Evolutionary conservation across 768 basidiomycete species (phyloP), one percentile per base, ranked within the genome.

Genomic region (Mycena crocata): DNA sequence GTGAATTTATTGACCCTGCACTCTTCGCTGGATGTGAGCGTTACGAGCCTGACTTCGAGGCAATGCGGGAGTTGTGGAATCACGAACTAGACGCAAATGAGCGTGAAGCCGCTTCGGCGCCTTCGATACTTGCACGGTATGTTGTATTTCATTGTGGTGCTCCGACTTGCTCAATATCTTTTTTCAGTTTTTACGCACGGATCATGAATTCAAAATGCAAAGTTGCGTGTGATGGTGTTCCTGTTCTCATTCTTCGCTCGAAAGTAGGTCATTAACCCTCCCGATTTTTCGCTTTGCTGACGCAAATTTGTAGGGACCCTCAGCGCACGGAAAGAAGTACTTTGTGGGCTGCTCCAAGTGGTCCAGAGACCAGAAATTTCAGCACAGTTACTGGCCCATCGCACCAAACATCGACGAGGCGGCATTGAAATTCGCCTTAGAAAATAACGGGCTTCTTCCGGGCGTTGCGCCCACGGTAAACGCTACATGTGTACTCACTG

Each of bases 81-180:
- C 62, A 57, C n/a, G 62, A 66, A 23, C 44, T 66, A 1, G 51
- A 60, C 23, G 40, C 39, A 5, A 66, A 66, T 26, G 64, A 66
- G 26, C n/a, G 39, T 0, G 64, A 66, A 23, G 57, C 64, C 3
- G 64, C 64, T 14, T 59, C 64, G 13, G 42, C 39, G 19, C 23
- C 31, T 19, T 23, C 32, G 5, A 50, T 64, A 5, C n/a, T 57
- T 12, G 49, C 44, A 24, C 54, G 45, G 62, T 57, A 39, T 8
- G 31, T 7, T 49, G 10, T 56, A 34, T 24, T 37, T 44, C 24
- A 28, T 14, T 39, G 8, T 17, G 12, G 8, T 21, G 51, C 28
- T 48, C 6, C 15, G 13, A 26, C 14, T 35, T 37, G 9, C 32
- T 46, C 19, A 56, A 35, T 23, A 10, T 19, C 30, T 45, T 48